Evolutionary conservation across 1,139 yeast genomes (phyloP).

Genomic region (Candida sanyaensis): DNA sequence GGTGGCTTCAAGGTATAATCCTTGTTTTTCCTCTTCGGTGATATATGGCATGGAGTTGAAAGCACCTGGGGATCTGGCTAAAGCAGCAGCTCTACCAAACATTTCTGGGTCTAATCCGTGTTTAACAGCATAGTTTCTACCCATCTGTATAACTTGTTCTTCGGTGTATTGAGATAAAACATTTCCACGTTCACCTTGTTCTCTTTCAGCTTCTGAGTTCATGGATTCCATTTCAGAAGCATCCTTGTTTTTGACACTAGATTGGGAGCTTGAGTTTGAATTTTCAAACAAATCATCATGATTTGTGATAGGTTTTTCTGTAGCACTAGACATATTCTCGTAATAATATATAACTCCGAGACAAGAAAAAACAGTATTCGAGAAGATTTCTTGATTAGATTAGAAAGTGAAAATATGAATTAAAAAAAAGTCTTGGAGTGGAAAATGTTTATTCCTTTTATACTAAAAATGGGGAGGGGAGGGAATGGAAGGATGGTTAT

Average conservation of each 20-base stretch:
- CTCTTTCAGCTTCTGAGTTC: constrained; percentile 25
- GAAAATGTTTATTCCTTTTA: constrained; percentile 1
- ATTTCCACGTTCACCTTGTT: constrained; percentile 46
- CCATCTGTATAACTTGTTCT: constrained; percentile 70
- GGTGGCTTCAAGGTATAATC: constrained; percentile 56
- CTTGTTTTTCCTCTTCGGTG: constrained; percentile 58
- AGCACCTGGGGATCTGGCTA: constrained; percentile 66
- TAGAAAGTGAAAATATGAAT: neutral
- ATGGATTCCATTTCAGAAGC: constrained; percentile 27
- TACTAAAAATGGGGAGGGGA: neutral
- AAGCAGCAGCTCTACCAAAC: constrained; percentile 73
- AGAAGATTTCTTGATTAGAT: too few relatives aligned
- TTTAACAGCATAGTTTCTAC: constrained; percentile 64
- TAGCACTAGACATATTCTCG: neutral
- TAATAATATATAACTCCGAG: neutral
- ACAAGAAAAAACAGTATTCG: neutral
- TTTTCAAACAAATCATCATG: constrained; percentile 19
- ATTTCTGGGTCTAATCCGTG: constrained; percentile 64
- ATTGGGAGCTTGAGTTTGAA: constrained; percentile 19
- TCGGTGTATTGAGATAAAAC: constrained; percentile 64
- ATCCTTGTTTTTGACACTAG: constrained; percentile 21
- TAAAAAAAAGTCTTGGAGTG: neutral
- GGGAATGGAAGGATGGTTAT: neutral
- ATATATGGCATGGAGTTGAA: constrained; percentile 61
- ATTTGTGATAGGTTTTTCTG: constrained; percentile 5